phyloP scores from a whole-genome alignment of 805 yeast species.

The Wickerhamomyces subpelliculosus region DNA sequence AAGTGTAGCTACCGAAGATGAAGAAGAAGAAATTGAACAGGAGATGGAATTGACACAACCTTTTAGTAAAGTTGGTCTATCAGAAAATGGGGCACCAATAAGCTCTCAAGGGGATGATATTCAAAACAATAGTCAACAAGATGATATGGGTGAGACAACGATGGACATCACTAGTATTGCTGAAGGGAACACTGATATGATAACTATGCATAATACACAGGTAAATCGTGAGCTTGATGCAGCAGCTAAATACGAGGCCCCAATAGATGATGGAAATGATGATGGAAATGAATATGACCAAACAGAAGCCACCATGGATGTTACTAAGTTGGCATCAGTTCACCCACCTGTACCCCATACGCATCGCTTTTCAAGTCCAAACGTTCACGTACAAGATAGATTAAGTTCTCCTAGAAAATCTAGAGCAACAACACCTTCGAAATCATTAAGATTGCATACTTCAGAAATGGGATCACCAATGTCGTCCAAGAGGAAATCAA shows the following conservation, averaged over 20 bases:
- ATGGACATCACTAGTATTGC: background rate
- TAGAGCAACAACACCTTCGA: constrained; percentile 17
- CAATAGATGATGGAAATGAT: background rate
- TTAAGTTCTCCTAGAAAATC: background rate
- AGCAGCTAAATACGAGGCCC: too few relatives aligned
- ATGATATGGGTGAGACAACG: too few relatives aligned
- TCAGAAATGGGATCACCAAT: constrained; percentile 24
- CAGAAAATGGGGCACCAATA: too few relatives aligned
- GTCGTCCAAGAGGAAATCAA: constrained; percentile 16
- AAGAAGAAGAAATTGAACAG: constrained; percentile 14
- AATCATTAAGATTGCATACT: constrained; percentile 20
- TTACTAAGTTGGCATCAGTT: background rate
- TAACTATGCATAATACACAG: background rate
- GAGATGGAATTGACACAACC: constrained; percentile 22
- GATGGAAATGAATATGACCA: background rate
- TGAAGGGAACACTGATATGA: background rate
- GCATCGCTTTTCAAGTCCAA: background rate
- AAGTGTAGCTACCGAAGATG: constrained; percentile 13
- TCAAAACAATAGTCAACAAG: too few relatives aligned
- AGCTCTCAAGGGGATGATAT: too few relatives aligned
- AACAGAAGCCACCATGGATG: background rate
- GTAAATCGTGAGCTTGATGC: background rate
- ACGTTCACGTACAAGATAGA: too few relatives aligned
- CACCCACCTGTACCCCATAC: background rate
- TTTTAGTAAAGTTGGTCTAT: background rate